Conservation (phyloP, 2,329 filamentous ascomycete genomes). For the Emmonsia crescens region DNA sequence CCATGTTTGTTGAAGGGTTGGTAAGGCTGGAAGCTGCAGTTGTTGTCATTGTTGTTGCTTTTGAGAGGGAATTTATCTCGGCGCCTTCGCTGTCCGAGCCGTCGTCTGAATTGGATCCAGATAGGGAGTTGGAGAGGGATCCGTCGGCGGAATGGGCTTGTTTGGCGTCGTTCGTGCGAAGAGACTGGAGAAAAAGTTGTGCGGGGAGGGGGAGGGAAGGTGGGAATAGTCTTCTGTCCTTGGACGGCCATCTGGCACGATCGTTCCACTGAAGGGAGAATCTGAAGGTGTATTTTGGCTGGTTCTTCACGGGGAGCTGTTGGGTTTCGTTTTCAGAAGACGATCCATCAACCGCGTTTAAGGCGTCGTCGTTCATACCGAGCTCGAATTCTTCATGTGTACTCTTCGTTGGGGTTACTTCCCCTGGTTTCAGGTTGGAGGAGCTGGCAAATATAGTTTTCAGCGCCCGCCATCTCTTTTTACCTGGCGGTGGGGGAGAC, state of each 20-base stretch:
- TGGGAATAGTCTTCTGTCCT: constrained; percentile 44
- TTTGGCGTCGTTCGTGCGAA: constrained; percentile 7
- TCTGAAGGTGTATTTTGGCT: constrained; percentile 52
- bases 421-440: constrained; percentile 34
- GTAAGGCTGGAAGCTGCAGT: not conserved
- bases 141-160: constrained; percentile 11
- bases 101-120: constrained; percentile 11
- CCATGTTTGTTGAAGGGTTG: not conserved
- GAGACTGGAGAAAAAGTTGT: constrained; percentile 41
- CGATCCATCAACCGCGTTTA: not conserved
- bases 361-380: not conserved
- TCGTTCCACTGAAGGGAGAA: constrained; percentile 58
- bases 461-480: constrained; percentile 43
- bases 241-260: constrained; percentile 38
- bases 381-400: constrained; percentile 27
- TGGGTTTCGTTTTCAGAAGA: not conserved
- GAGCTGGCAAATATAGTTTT: constrained; percentile 40
- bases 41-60: not conserved
- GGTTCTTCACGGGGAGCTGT: constrained; percentile 14
- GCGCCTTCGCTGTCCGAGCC: constrained; percentile 12
- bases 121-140: constrained; percentile 12
- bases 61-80: constrained; percentile 8
- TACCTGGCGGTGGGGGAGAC: constrained; percentile 17
- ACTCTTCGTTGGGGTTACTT: constrained; percentile 30
- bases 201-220: constrained; percentile 48